phyloP scores from a whole-genome alignment of 345 rosid genomes.

The Ceriops decandra region DNA sequence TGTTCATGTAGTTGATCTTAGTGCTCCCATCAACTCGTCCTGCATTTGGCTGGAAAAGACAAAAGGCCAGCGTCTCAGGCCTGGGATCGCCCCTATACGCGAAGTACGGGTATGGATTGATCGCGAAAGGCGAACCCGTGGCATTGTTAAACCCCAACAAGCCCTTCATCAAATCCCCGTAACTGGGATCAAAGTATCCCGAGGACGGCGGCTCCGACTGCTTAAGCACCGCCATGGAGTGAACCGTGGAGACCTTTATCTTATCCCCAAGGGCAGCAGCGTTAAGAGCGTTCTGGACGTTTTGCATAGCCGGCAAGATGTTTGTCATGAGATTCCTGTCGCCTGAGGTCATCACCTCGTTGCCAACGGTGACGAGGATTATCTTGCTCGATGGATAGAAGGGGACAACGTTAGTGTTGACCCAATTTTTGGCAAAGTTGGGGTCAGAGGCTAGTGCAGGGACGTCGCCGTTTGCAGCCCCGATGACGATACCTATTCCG shows the following conservation, averaged over 20 bases:
- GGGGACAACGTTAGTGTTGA: constrained; percentile 64
- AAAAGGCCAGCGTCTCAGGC: constrained; percentile 72
- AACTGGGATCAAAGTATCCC: constrained; percentile 49
- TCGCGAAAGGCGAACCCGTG: constrained; percentile 70
- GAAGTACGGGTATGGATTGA: constrained; percentile 85
- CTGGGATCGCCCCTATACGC: constrained; percentile 73
- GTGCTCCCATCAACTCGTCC: constrained; percentile 67
- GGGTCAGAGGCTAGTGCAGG: constrained; percentile 80
- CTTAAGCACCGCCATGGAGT: constrained; percentile 62
- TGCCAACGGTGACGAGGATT: constrained; percentile 78
- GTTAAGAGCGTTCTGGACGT: constrained; percentile 65
- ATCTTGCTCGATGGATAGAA: constrained; percentile 82
- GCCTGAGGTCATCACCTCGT: constrained; percentile 63
- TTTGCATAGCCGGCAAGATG: constrained; percentile 81
- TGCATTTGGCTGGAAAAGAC: constrained; percentile 74
- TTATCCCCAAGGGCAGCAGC: constrained; percentile 55
- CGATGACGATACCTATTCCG: constrained; percentile 71
- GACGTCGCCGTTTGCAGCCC: constrained; percentile 68
- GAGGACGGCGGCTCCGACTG: constrained; percentile 77
- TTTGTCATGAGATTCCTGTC: constrained; percentile 50
- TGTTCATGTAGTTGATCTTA: constrained; percentile 79
- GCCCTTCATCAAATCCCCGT: constrained; percentile 56
- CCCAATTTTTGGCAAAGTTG: constrained; percentile 70
- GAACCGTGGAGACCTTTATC: constrained; percentile 78
- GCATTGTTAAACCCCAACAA: constrained; percentile 56